Evolutionary conservation across 192 early-diverging fungal species (phyloP), one percentile per base, ranked within the genome.

Genomic region (Podochytrium sp.): DNA sequence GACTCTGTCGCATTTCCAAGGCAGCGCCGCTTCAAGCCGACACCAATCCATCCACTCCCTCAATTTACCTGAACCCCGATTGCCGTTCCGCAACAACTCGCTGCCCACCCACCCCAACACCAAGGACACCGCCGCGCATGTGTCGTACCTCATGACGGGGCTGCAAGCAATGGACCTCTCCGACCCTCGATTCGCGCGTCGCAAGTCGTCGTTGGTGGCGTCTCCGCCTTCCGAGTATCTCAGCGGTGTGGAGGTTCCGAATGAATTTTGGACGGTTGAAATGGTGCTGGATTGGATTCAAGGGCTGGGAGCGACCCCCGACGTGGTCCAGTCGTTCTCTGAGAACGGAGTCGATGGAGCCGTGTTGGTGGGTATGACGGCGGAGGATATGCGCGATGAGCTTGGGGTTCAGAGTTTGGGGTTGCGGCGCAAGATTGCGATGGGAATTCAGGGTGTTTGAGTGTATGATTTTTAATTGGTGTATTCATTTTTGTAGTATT

Each of bases 271-370:
- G 67, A 37, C 67, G 20, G 67, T 70, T 2, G 30, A 53, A 25
- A 56, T 70, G 67, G 67, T 70, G 6, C 51, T 20, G 34, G 67
- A 27, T 23, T 70, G 67, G 67, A 18, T 70, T 18, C n/a, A 7
- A n/a, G 20, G n/a, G 12, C 18, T 70, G 16, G 67, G 67, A 3
- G 67, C 30, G 16, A 32, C 51, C 12, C 29, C n/a, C 29, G 67
- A 70, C 25, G 52, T 50, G 53, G 67, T 56, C 2, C 33, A 56
- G 30, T 23, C 7, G 1, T 70, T 66, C 33, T 7, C n/a, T 3
- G 65, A 66, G 25, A 42, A 66, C 32, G 27, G n/a, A 50, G 50
- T 66, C 43, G 43, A 66, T 18, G 65, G 65, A 29, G 27, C 42
- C n/a, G 30, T 66, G 20, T 33, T 66, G 10, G 10, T 66, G 20